Conservation (phyloP, 2,329 filamentous ascomycete species). For the Endocalyx cinctus region DNA sequence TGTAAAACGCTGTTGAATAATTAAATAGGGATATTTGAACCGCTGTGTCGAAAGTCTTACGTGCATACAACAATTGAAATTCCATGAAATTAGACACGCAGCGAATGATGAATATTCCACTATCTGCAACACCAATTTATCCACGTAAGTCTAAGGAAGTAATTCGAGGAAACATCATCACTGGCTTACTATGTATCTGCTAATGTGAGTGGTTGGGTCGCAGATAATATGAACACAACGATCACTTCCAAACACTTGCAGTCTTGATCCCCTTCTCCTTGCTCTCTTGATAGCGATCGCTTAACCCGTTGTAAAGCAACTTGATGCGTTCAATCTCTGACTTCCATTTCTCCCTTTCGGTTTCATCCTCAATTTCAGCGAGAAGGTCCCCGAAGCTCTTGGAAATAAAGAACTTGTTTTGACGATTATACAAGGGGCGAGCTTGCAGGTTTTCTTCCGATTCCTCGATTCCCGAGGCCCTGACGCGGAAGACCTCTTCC, state of each 20-base stretch:
- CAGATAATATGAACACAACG: no score
- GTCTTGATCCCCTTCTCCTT: slow-evolving; percentile 39
- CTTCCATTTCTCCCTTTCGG: slow-evolving; percentile 28
- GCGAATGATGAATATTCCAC: no score
- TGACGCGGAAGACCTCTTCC: slow-evolving; percentile 49
- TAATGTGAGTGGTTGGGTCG: no score
- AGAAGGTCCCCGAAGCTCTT: slow-evolving; percentile 39
- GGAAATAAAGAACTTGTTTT: slow-evolving; percentile 50
- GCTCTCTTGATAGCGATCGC: slow-evolving; percentile 44
- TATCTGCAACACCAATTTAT: no score
- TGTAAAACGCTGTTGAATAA: no score
- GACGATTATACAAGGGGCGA: slow-evolving; percentile 48
- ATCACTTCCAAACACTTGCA: slow-evolving; percentile 45
- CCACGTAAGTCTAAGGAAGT: no score
- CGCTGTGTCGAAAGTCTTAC: no score
- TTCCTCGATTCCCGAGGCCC: slow-evolving; percentile 25
- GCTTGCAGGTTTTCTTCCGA: slow-evolving; percentile 30
- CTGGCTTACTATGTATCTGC: no score
- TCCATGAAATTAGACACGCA: no score
- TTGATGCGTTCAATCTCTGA: slow-evolving; percentile 45
- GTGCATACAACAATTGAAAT: no score
- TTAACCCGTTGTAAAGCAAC: slow-evolving; percentile 40
- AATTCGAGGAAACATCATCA: no score
- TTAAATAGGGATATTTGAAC: no score
- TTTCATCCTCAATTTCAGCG: slow-evolving; percentile 28